Percentiles rank a stretch among this genome's conserved stretches.
phyloP scores from a whole-genome alignment of 305 asterid species.

The Caryopteris hybrid region DNA sequence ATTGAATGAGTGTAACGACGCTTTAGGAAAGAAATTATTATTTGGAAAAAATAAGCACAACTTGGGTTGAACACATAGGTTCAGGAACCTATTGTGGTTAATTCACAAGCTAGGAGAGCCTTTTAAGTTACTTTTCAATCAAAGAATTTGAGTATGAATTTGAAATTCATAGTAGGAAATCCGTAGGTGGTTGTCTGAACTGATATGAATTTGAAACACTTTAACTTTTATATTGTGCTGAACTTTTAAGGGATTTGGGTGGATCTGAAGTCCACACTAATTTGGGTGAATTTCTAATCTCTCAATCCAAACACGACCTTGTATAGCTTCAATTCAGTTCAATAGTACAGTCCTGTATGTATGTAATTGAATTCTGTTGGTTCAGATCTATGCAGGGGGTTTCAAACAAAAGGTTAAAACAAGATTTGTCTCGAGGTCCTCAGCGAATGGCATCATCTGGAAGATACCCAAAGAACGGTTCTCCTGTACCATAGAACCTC shows the following conservation, averaged over 20 bases:
- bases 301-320: no score
- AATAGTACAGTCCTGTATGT: neutral
- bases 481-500: slow-evolving; percentile 54
- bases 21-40: neutral
- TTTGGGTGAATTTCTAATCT: no score
- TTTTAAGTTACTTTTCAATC: neutral
- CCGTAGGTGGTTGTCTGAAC: no score
- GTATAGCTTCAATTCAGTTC: neutral
- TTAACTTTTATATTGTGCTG: no score
- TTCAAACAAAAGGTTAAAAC: slow-evolving; percentile 61
- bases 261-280: no score
- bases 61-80: neutral
- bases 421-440: slow-evolving; percentile 51
- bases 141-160: no score
- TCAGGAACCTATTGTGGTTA: neutral
- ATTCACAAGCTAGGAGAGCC: neutral
- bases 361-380: slow-evolving; percentile 15
- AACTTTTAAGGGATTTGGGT: no score
- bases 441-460: slow-evolving; percentile 59
- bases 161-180: no score
- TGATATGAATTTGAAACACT: no score
- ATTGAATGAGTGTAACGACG: neutral
- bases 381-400: slow-evolving; percentile 72
- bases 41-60: neutral
- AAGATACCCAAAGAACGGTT: slow-evolving; percentile 54